Conservation (phyloP, 2,329 filamentous ascomycete genomes). For the Sarocladium kiliense region DNA sequence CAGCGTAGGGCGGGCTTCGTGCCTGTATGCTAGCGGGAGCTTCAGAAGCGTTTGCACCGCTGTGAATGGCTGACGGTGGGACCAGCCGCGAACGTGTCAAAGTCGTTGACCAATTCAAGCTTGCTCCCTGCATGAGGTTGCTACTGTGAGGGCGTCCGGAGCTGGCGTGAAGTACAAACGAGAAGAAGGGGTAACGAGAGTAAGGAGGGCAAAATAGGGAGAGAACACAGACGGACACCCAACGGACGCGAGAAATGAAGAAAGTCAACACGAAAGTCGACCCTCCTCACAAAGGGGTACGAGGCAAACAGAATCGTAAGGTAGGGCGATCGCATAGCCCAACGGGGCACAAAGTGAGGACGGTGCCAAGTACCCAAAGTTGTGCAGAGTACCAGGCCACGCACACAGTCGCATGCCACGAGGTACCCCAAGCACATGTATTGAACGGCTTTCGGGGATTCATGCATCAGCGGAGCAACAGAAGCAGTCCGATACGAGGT, state of each 20-base stretch:
- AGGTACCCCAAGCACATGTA: background rate
- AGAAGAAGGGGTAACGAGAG: background rate
- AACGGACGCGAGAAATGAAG: background rate
- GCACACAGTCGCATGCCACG: background rate
- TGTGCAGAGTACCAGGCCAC: background rate
- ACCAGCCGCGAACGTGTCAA: background rate
- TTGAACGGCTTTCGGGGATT: background rate
- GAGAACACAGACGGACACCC: background rate
- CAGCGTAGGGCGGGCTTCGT: background rate
- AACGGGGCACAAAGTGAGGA: background rate
- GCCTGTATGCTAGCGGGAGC: background rate
- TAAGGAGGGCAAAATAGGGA: background rate
- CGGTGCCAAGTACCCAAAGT: background rate
- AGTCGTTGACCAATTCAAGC: background rate
- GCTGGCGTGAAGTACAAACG: background rate
- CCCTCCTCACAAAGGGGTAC: background rate
- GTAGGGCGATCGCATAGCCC: background rate
- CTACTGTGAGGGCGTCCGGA: background rate
- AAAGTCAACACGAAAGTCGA: background rate
- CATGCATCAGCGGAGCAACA: slow-evolving; percentile 1
- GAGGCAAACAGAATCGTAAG: background rate
- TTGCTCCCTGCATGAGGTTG: background rate
- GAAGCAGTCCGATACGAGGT: slow-evolving; percentile 4
- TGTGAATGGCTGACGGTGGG: slow-evolving; percentile 5
- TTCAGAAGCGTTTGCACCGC: background rate